Percentiles rank a stretch among this genome's conserved stretches.
These are phyloP conservation scores for Sporothrix inflata DNA, from an alignment of 2,329 filamentous ascomycete species.

Conservation along the genomic window DNA sequence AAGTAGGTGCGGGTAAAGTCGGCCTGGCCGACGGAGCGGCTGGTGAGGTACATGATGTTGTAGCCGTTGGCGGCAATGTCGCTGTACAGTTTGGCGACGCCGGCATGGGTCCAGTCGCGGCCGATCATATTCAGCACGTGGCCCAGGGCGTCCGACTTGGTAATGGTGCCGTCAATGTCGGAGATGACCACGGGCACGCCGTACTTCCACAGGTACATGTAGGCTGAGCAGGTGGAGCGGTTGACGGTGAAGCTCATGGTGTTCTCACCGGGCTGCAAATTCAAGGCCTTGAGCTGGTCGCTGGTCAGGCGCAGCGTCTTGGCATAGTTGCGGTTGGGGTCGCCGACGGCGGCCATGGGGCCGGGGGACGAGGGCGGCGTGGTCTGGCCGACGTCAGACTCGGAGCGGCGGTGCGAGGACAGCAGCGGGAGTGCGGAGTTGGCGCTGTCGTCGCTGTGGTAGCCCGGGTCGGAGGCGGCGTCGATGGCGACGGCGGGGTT, in stretches of 20 bases:
- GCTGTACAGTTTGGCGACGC: conserved; percentile 94
- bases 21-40: conserved; percentile 88
- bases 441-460: conserved; percentile 85
- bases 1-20: conserved; percentile 90
- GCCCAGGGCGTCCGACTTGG: conserved; percentile 92
- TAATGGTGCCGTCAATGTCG: conserved; percentile 98
- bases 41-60: conserved; percentile 98
- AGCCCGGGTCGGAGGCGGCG: conserved; percentile 88
- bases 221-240: conserved; percentile 85
- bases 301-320: conserved; percentile 95
- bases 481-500: conserved; percentile 67
- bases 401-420: conserved; percentile 62
- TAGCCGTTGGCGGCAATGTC: conserved; percentile 96
- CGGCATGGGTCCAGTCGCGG: conserved; percentile 95
- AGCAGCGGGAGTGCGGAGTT: conserved; percentile 44
- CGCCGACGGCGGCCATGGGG: conserved; percentile 58
- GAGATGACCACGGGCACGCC: conserved; percentile 95
- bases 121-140: conserved; percentile 97
- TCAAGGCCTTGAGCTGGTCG: conserved; percentile 86
- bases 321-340: conserved; percentile 85
- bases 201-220: conserved; percentile 92
- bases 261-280: conserved; percentile 84
- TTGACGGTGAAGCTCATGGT: conserved; percentile 97
- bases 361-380: conserved; percentile 74
- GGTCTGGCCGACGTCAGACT: conserved; percentile 66